Percentiles rank a stretch among this genome's conserved stretches.
Evolutionary conservation across 169 alveolate species (phyloP).

Genomic region (Plasmodium gaboni): DNA sequence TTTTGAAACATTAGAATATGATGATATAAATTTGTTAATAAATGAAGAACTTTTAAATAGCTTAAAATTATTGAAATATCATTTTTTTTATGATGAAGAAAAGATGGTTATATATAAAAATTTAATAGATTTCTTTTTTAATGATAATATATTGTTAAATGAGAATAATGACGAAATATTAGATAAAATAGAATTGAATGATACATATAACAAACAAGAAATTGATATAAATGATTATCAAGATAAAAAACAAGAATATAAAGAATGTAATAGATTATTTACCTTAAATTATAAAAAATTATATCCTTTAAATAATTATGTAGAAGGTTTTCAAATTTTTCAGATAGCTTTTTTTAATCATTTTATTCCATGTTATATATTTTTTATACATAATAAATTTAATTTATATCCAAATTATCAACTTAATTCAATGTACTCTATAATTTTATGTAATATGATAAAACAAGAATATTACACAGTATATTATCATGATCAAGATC

Average conservation of each 20-base stretch:
- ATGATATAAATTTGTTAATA: conserved; percentile 53
- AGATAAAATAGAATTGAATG: conserved; percentile 57
- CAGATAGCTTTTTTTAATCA: conserved; percentile 39
- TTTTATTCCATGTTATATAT: conserved; percentile 61
- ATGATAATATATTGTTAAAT: conserved; percentile 58
- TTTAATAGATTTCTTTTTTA: conserved; percentile 44
- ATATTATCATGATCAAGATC: conserved; percentile 46
- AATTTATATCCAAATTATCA: conserved; percentile 70
- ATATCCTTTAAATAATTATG: conserved; percentile 74
- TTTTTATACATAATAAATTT: conserved; percentile 60
- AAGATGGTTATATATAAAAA: conserved; percentile 17
- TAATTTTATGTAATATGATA: conserved; percentile 60
- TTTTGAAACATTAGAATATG: conserved; percentile 60
- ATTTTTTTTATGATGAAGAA: conserved; percentile 18
- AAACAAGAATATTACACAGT: conserved; percentile 60
- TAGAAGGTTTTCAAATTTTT: conserved; percentile 64
- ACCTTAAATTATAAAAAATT: conserved; percentile 64
- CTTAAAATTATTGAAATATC: conserved; percentile 15
- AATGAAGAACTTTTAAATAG: conserved; percentile 41
- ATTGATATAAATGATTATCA: conserved; percentile 19
- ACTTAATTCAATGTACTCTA: conserved; percentile 29
- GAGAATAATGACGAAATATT: conserved; percentile 70
- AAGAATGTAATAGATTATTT: conserved; percentile 73
- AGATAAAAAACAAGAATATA: conserved; percentile 32
- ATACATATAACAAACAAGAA: conserved; percentile 65